phyloP scores from a whole-genome alignment of 108 stramenopile species.

The Craspedostauros australis region DNA sequence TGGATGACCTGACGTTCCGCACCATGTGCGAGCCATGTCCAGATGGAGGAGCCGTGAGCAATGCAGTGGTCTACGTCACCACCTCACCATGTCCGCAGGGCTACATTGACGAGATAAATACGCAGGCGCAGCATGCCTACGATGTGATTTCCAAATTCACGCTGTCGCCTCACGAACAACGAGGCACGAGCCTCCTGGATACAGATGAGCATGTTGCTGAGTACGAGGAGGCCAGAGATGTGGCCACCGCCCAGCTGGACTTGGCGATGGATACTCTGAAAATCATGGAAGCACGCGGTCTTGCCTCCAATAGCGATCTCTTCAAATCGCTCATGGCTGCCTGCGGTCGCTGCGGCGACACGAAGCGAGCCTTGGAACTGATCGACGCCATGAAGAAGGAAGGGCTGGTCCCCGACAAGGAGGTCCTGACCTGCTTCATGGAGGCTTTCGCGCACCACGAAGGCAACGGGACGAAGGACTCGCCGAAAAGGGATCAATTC shows the following conservation, averaged over 20 bases:
- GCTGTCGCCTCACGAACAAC: slow-evolving; percentile 1
- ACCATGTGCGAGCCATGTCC: slow-evolving; percentile 12
- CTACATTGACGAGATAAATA: slow-evolving; percentile 12
- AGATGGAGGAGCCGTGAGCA: not conserved
- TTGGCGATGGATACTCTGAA: slow-evolving; percentile 69
- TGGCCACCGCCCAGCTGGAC: slow-evolving; percentile 78
- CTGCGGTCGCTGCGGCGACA: slow-evolving; percentile 76
- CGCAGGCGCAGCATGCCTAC: slow-evolving; percentile 17
- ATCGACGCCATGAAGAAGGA: slow-evolving; percentile 78
- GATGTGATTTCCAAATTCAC: slow-evolving; percentile 14
- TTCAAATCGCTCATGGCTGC: slow-evolving; percentile 82
- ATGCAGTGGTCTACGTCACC: slow-evolving; percentile 11
- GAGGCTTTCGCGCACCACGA: slow-evolving; percentile 50
- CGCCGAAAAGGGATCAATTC: not conserved
- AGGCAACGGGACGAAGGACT: not conserved
- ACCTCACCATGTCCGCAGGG: slow-evolving; percentile 22
- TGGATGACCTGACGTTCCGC: slow-evolving; percentile 6
- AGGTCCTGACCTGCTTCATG: slow-evolving; percentile 62
- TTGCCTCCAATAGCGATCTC: slow-evolving; percentile 55
- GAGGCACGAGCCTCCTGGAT: slow-evolving; percentile 19
- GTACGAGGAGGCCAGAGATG: slow-evolving; percentile 64
- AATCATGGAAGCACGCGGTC: slow-evolving; percentile 52
- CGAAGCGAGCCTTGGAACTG: slow-evolving; percentile 60
- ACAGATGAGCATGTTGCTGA: slow-evolving; percentile 34
- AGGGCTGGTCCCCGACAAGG: slow-evolving; percentile 55